A percentile compares a stretch with the other conserved stretches of the same genome.
Evolutionary conservation across 257 asterid species (phyloP).

Genomic region (Phtheirospermum japonicum): DNA sequence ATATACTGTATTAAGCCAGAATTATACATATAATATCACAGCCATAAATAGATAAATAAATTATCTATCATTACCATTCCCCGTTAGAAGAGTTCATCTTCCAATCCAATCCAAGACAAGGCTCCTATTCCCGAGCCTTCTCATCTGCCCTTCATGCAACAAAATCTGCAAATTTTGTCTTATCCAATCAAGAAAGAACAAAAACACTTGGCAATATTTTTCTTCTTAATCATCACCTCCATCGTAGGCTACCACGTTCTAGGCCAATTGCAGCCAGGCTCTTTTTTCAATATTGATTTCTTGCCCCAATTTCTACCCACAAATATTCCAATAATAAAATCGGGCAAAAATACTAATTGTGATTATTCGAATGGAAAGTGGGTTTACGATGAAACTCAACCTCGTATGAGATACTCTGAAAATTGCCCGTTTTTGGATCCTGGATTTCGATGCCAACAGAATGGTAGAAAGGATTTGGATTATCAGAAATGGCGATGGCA

Average conservation of each 20-base stretch:
- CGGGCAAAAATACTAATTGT: slow-evolving; percentile 29
- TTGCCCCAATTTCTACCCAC: slow-evolving; percentile 38
- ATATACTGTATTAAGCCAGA: no score
- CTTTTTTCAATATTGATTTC: slow-evolving; percentile 37
- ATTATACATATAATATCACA: no score
- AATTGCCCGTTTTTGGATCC: slow-evolving; percentile 83
- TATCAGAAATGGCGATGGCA: slow-evolving; percentile 91
- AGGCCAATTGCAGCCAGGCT: slow-evolving; percentile 33
- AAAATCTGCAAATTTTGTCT: slow-evolving; percentile 32
- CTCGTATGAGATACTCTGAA: slow-evolving; percentile 49
- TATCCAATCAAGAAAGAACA: slow-evolving; percentile 37
- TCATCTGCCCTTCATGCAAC: slow-evolving; percentile 50
- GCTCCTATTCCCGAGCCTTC: slow-evolving; percentile 3
- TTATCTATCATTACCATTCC: no score
- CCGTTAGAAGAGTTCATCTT: no score
- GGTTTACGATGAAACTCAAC: slow-evolving; percentile 59
- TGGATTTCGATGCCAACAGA: slow-evolving; percentile 72
- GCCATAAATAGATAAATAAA: no score
- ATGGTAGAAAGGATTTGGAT: slow-evolving; percentile 52
- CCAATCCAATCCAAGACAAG: no score
- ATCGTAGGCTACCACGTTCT: slow-evolving; percentile 30
- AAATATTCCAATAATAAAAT: neutral
- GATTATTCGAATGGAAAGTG: slow-evolving; percentile 71
- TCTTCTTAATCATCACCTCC: slow-evolving; percentile 40
- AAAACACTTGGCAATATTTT: slow-evolving; percentile 31